A percentile compares a stretch with the other conserved stretches of the same genome.
phyloP scores from a whole-genome alignment of 345 rosid genomes.

The Syzygium aromaticum region DNA sequence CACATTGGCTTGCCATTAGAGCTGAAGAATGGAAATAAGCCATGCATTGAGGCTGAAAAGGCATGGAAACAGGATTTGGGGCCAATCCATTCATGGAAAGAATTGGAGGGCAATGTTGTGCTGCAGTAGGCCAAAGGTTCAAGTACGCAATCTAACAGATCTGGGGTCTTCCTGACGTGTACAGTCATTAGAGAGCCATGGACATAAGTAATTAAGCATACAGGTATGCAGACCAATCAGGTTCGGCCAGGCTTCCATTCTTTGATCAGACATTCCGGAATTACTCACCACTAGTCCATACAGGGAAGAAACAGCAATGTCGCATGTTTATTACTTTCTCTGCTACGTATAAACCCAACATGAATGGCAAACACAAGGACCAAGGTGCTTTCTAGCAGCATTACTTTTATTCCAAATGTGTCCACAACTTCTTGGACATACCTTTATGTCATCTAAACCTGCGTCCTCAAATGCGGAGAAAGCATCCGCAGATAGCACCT shows the following conservation, averaged over 20 bases:
- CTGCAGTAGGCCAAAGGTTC: not conserved
- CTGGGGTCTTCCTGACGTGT: not conserved
- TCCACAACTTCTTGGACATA: constrained; percentile 8
- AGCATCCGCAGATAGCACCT: constrained; percentile 94
- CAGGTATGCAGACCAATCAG: not conserved
- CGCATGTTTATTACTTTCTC: not conserved
- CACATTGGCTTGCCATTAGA: not conserved
- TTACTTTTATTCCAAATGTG: not conserved
- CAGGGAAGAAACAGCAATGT: not conserved
- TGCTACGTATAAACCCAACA: not conserved
- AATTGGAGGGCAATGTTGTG: not conserved
- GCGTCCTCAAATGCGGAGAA: constrained; percentile 96
- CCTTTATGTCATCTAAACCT: constrained; percentile 71
- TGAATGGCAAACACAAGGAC: not conserved
- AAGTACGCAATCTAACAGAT: not conserved
- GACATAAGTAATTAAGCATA: not conserved
- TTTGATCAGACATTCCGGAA: not conserved
- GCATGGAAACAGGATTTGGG: not conserved
- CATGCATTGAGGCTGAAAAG: not conserved
- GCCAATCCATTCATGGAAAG: not conserved
- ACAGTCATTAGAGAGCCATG: not conserved
- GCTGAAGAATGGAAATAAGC: not conserved
- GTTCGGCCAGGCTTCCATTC: not conserved
- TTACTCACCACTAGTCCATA: not conserved
- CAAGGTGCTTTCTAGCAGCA: not conserved